A percentile compares a stretch with the other conserved stretches of the same genome.
Conservation (phyloP, 176 grass and related monocot genomes). For the Canna indica region DNA sequence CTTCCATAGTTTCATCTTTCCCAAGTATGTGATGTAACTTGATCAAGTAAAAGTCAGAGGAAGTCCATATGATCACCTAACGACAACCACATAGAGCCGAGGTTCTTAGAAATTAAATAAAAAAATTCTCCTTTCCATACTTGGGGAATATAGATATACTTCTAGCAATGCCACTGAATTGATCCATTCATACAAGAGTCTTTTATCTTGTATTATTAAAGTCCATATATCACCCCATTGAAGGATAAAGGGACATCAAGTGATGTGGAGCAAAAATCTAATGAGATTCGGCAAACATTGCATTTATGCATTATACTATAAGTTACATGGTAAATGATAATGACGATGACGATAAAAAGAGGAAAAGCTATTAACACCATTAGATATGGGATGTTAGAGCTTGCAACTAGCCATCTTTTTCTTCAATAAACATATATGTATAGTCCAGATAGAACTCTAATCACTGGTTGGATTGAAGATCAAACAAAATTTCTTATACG, state of each 20-base stretch:
- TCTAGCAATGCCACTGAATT: background rate
- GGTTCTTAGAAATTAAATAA: background rate
- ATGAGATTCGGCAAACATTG: no score
- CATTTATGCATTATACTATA: no score
- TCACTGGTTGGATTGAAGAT: background rate
- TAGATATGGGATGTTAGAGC: background rate
- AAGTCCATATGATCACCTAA: no score
- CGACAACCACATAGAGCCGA: background rate
- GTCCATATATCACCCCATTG: background rate
- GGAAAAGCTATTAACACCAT: background rate
- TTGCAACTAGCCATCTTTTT: background rate
- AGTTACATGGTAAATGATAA: background rate
- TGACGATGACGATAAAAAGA: background rate
- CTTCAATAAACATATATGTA: background rate
- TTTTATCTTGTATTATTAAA: background rate
- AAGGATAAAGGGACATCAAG: background rate
- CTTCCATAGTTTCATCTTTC: background rate
- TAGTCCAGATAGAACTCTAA: background rate
- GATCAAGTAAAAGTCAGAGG: background rate
- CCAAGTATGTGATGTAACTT: no score
- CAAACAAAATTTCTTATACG: background rate
- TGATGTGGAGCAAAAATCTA: background rate
- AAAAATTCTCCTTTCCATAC: background rate
- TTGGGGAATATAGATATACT: background rate
- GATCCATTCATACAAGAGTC: background rate